Evolutionary conservation across 176 grass and related monocot species (phyloP).

Genomic region (Triticum monococcum): DNA sequence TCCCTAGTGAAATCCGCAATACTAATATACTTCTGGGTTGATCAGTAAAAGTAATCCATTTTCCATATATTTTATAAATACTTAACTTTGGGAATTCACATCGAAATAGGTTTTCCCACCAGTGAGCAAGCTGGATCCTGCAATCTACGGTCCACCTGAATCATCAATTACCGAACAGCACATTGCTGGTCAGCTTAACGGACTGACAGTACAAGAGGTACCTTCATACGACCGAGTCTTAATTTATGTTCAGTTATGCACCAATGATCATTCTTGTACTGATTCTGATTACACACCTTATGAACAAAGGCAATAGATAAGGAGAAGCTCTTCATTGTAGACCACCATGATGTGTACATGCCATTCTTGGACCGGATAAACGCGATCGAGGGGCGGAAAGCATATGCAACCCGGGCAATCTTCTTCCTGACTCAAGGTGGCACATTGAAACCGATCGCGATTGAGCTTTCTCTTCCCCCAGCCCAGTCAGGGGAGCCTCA

Average conservation of each 20-base stretch:
- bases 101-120: slow-evolving; percentile 79
- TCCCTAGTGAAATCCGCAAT: background rate
- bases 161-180: slow-evolving; percentile 82
- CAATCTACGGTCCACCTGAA: slow-evolving; percentile 68
- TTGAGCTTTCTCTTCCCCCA: slow-evolving; percentile 78
- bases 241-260: slow-evolving; percentile 6
- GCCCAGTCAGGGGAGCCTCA: slow-evolving; percentile 45
- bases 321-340: slow-evolving; percentile 75
- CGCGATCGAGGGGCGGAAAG: slow-evolving; percentile 76
- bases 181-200: slow-evolving; percentile 71
- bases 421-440: slow-evolving; percentile 80
- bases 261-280: background rate
- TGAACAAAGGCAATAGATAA: slow-evolving; percentile 75
- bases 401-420: slow-evolving; percentile 80
- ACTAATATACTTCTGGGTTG: background rate
- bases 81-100: background rate
- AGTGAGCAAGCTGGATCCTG: slow-evolving; percentile 75
- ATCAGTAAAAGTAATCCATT: background rate
- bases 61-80: background rate
- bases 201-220: slow-evolving; percentile 90
- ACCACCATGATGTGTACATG: slow-evolving; percentile 82
- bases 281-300: slow-evolving; percentile 29
- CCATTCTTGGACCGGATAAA: slow-evolving; percentile 95
- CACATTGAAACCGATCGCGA: slow-evolving; percentile 91
- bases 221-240: background rate